These are phyloP conservation scores for Schoenoplectus tabernaemontani DNA, from an alignment of 202 grass and related monocot species.

Conservation along the genomic window DNA sequence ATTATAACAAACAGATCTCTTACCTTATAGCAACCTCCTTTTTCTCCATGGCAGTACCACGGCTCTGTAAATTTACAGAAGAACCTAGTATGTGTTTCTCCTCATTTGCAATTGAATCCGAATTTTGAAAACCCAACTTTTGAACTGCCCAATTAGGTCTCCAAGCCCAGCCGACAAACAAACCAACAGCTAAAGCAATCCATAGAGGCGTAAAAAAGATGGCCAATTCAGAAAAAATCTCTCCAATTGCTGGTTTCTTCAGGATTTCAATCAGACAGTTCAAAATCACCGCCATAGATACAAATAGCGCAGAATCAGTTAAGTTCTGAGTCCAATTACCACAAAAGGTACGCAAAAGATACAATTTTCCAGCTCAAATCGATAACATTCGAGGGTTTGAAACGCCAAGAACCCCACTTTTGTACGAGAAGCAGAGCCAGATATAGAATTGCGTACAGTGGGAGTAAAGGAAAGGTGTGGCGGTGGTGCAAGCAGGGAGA, in stretches of 20 bases:
- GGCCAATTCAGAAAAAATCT: constrained; percentile 45
- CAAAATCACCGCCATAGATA: constrained; percentile 49
- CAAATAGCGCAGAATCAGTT: not conserved
- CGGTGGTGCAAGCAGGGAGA: constrained; percentile 12
- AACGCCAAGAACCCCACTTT: constrained; percentile 11
- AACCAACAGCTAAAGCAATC: constrained; percentile 53
- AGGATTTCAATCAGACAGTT: constrained; percentile 41
- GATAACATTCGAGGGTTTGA: constrained; percentile 1
- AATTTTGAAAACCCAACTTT: constrained; percentile 22
- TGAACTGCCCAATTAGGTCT: constrained; percentile 53
- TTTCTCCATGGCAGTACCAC: not conserved
- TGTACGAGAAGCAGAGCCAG: not conserved
- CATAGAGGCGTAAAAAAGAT: constrained; percentile 53
- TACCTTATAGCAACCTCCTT: constrained; percentile 29
- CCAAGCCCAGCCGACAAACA: constrained; percentile 86
- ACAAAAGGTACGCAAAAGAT: not conserved
- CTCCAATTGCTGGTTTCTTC: constrained; percentile 39
- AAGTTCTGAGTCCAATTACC: not conserved
- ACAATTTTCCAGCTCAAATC: not conserved
- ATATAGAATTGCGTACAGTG: constrained; percentile 15
- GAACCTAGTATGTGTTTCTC: not conserved
- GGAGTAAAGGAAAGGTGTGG: constrained; percentile 15
- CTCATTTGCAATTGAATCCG: constrained; percentile 3
- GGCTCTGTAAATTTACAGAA: not conserved
- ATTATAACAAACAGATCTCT: constrained; percentile 9